A percentile compares a stretch with the other conserved stretches of the same genome.
These are phyloP conservation scores for Nemania sp. DNA, from an alignment of 2,329 filamentous ascomycete genomes.

Conservation along the genomic window DNA sequence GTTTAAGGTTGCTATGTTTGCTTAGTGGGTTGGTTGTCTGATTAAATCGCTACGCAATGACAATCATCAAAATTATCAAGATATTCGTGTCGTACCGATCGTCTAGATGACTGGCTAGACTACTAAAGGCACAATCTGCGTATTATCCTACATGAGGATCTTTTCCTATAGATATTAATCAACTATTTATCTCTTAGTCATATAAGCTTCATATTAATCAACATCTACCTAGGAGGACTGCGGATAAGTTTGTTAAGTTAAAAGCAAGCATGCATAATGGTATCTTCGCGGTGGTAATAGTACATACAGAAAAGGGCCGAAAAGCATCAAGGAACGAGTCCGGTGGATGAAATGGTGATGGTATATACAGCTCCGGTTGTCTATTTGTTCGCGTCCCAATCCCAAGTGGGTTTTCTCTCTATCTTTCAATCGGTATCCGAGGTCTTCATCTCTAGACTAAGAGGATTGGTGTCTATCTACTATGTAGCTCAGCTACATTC, in stretches of 20 bases:
- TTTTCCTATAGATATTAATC: neutral
- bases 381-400: neutral
- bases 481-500: neutral
- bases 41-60: neutral
- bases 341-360: conserved; percentile 8
- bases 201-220: neutral
- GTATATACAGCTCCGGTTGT: conserved; percentile 22
- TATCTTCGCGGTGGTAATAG: conserved; percentile 29
- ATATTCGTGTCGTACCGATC: neutral
- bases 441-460: neutral
- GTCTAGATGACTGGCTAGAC: neutral
- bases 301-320: conserved; percentile 22
- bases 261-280: conserved; percentile 11
- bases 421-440: neutral
- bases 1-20: neutral
- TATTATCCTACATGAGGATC: neutral
- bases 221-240: neutral
- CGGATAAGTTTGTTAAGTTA: neutral
- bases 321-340: neutral
- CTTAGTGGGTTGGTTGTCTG: neutral
- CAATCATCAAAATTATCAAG: neutral
- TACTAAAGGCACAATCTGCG: neutral
- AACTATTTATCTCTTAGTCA: neutral
- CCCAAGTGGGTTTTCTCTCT: neutral
- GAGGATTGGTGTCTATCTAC: conserved; percentile 1